Conservation (phyloP, 2,329 filamentous ascomycete species). For the Chrysoporthe austroafricana region DNA sequence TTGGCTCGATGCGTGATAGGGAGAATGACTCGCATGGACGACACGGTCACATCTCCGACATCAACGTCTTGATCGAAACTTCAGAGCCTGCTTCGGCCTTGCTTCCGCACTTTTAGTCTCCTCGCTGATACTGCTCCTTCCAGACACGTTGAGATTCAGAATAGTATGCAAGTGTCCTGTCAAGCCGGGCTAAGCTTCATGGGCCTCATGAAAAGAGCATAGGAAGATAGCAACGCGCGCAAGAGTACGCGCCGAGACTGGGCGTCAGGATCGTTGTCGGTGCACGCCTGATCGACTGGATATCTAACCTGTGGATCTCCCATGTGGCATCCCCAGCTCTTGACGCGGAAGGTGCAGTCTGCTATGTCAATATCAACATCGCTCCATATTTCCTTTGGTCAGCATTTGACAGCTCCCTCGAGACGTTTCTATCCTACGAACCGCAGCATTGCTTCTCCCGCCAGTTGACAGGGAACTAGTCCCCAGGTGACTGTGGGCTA, state of each 20-base stretch:
- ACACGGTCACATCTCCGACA: conserved; percentile 23
- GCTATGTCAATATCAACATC: not conserved
- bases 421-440: not conserved
- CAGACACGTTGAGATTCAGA: conserved; percentile 20
- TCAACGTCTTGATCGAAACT: conserved; percentile 9
- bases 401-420: not conserved
- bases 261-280: not conserved
- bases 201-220: not conserved
- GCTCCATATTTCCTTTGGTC: not conserved
- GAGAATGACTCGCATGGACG: conserved; percentile 16
- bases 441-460: not conserved
- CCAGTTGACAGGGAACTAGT: not conserved
- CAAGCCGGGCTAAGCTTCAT: not conserved
- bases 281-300: conserved; percentile 14
- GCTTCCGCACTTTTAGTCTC: not conserved
- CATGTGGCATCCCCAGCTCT: not conserved
- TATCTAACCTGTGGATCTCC: conserved; percentile 2
- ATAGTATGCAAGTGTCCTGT: not conserved
- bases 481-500: not conserved
- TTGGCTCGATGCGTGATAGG: conserved; percentile 4
- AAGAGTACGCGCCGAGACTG: not conserved
- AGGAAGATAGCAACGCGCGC: not conserved
- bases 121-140: not conserved
- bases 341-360: not conserved
- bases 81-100: conserved; percentile 9